phyloP scores from a whole-genome alignment of 371 early-diverging fungal genomes.

The Blyttiomyces sp. region DNA sequence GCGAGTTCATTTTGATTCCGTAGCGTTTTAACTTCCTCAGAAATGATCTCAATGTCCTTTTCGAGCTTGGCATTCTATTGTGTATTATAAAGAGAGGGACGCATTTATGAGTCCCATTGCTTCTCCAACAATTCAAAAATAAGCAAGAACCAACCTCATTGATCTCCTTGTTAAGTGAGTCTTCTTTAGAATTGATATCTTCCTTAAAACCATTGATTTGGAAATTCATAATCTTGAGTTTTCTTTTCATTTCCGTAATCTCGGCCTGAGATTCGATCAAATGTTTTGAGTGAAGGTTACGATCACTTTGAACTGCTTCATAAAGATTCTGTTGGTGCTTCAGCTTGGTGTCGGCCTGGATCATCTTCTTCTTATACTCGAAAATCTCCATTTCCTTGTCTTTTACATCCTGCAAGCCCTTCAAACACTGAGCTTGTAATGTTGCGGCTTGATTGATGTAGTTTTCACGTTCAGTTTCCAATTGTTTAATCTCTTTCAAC shows the following conservation, averaged over 20 bases:
- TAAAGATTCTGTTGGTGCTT: constrained; percentile 58
- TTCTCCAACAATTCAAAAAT: too few species aligned
- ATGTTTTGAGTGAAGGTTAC: constrained; percentile 54
- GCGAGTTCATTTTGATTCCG: constrained; percentile 52
- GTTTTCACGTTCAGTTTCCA: constrained; percentile 37
- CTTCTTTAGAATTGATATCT: constrained; percentile 48
- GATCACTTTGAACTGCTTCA: constrained; percentile 54
- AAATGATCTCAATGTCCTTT: constrained; percentile 48
- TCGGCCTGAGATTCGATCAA: constrained; percentile 50
- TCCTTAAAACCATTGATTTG: constrained; percentile 57
- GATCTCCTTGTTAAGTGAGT: constrained; percentile 38
- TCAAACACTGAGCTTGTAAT: constrained; percentile 36
- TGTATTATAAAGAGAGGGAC: too few species aligned
- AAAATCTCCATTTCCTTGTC: constrained; percentile 48
- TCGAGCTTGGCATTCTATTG: constrained; percentile 38
- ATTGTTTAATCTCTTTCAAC: constrained; percentile 14
- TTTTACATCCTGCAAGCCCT: constrained; percentile 41
- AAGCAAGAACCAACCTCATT: too few species aligned
- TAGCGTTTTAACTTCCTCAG: constrained; percentile 46
- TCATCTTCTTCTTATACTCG: constrained; percentile 48
- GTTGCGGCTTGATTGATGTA: constrained; percentile 35
- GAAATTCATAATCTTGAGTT: constrained; percentile 54
- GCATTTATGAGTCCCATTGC: too few species aligned
- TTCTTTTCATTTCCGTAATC: constrained; percentile 53
- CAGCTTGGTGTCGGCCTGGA: constrained; percentile 49